Evolutionary conservation across 208 protist genomes (phyloP).

Genomic region (Crithidia thermophila): DNA sequence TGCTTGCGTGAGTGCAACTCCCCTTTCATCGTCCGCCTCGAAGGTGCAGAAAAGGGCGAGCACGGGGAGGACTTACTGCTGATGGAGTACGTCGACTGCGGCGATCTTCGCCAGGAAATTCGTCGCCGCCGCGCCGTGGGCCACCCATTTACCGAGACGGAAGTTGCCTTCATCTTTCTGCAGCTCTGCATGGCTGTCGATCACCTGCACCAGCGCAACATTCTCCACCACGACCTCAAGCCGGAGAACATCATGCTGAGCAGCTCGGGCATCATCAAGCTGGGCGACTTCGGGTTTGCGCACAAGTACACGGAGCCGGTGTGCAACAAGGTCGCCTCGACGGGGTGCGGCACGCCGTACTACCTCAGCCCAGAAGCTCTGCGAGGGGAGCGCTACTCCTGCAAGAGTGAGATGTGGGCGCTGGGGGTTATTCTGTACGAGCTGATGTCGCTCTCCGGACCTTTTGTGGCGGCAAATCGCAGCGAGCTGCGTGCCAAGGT

Average conservation of each 20-base stretch:
- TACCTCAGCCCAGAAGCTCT: conserved; percentile 92
- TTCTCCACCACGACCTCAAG: conserved; percentile 93
- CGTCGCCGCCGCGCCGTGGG: conserved; percentile 30
- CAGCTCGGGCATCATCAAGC: conserved; percentile 68
- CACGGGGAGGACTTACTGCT: conserved; percentile 57
- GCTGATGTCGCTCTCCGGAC: conserved; percentile 63
- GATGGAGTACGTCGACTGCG: conserved; percentile 76
- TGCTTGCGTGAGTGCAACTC: conserved; percentile 39
- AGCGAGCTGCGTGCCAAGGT: conserved; percentile 14
- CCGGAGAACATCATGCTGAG: conserved; percentile 90
- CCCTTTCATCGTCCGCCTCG: conserved; percentile 27
- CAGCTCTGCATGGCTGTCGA: conserved; percentile 72
- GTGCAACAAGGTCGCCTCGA: conserved; percentile 36
- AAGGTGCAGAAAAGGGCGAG: conserved; percentile 25
- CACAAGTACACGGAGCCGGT: conserved; percentile 46
- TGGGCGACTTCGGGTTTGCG: conserved; percentile 82
- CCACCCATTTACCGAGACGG: conserved; percentile 48
- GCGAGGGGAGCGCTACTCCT: conserved; percentile 81
- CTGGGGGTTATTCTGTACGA: conserved; percentile 82
- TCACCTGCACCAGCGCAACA: conserved; percentile 72
- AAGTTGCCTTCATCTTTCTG: conserved; percentile 61
- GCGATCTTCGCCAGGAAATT: conserved; percentile 68
- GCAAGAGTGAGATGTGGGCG: conserved; percentile 91
- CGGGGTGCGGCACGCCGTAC: conserved; percentile 81
- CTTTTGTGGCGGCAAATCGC: conserved; percentile 55